Evolutionary conservation across 2,329 filamentous ascomycete genomes (phyloP).

Genomic region (Ascochyta fabae): DNA sequence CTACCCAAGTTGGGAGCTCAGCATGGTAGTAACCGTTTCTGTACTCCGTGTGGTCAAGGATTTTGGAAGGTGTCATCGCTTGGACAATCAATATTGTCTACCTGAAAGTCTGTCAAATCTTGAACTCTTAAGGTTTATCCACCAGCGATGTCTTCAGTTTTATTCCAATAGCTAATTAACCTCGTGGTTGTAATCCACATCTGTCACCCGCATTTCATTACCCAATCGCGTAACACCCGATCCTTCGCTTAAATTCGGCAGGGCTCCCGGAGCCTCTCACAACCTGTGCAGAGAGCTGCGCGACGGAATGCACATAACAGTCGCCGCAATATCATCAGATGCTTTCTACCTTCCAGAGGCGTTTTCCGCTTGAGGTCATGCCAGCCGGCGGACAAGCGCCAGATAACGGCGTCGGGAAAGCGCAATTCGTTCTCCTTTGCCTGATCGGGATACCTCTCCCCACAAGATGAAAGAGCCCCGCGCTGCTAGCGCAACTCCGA

Average conservation of each 20-base stretch:
- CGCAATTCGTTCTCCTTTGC: constrained; percentile 37
- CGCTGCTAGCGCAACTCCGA: constrained; percentile 22
- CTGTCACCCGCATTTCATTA: constrained; percentile 1
- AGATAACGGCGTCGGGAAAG: constrained; percentile 29
- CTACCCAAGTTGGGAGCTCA: too few relatives aligned
- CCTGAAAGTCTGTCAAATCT: background rate
- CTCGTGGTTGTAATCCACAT: background rate
- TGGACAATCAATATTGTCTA: too few relatives aligned
- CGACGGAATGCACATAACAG: constrained; percentile 12
- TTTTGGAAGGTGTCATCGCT: too few relatives aligned
- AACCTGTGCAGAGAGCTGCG: constrained; percentile 1
- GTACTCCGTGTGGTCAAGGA: too few relatives aligned
- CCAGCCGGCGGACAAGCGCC: constrained; percentile 26
- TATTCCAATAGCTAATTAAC: background rate
- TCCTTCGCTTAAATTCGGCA: constrained; percentile 11
- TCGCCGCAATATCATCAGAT: constrained; percentile 27
- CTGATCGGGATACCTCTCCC: constrained; percentile 38
- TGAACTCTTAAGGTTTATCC: too few relatives aligned
- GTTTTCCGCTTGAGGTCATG: constrained; percentile 34
- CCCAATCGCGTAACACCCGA: constrained; percentile 9
- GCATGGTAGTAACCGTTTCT: too few relatives aligned
- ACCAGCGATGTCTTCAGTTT: background rate
- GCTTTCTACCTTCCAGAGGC: constrained; percentile 6
- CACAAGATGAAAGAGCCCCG: constrained; percentile 28
- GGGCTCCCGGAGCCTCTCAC: background rate